Conservation (phyloP, 176 grass and related monocot genomes). For the Carex myosuroides region DNA sequence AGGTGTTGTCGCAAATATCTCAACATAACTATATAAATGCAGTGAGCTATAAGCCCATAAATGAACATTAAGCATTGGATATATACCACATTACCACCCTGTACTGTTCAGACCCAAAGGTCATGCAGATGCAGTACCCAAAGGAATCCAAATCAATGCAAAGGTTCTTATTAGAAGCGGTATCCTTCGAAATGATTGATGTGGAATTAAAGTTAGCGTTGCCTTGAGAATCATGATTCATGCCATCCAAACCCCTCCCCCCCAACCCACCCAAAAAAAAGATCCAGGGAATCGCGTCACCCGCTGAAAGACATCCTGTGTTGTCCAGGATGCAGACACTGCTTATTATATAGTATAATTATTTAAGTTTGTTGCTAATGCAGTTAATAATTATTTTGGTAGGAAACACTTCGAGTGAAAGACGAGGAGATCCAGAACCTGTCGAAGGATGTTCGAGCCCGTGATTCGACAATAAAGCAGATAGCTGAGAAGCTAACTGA, state of each 20-base stretch:
- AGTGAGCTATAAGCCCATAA: neutral
- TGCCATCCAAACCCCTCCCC: neutral
- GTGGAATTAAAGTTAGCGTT: neutral
- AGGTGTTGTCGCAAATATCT: too few species aligned
- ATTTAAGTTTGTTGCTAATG: neutral
- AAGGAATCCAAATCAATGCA: neutral
- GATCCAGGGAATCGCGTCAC: neutral
- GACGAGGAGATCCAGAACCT: slow-evolving; percentile 84
- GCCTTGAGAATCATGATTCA: neutral
- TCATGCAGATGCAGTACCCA: neutral
- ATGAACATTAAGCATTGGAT: neutral
- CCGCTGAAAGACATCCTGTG: neutral
- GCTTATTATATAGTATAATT: neutral
- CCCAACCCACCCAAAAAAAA: neutral
- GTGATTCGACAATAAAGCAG: slow-evolving; percentile 70
- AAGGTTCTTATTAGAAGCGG: neutral
- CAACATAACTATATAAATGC: neutral
- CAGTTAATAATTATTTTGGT: slow-evolving; percentile 15
- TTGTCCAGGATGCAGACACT: neutral
- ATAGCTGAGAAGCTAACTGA: slow-evolving; percentile 83
- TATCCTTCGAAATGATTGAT: neutral
- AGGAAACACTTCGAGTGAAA: slow-evolving; percentile 92
- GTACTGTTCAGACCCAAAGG: neutral
- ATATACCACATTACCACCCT: neutral
- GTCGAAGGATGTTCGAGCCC: slow-evolving; percentile 63